phyloP scores from a whole-genome alignment of 2,329 filamentous ascomycete genomes.

The Botrytis fragariae region DNA sequence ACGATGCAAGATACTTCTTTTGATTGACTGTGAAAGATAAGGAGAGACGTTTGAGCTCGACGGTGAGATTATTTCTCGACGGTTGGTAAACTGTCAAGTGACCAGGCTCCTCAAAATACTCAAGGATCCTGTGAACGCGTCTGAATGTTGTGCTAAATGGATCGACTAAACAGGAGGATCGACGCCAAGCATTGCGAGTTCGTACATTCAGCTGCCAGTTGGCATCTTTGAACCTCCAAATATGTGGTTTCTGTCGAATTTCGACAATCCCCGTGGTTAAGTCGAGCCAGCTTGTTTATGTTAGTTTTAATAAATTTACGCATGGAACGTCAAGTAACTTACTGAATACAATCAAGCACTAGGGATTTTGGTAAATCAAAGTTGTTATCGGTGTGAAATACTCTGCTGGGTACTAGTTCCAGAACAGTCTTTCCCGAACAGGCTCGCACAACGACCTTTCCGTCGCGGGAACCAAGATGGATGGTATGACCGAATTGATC shows the following conservation, averaged over 20 bases:
- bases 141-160: slow-evolving; percentile 45
- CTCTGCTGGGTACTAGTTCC: slow-evolving; percentile 39
- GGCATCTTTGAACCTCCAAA: slow-evolving; percentile 41
- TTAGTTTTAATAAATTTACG: background rate
- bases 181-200: slow-evolving; percentile 34
- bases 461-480: slow-evolving; percentile 52
- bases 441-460: slow-evolving; percentile 46
- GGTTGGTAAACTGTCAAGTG: slow-evolving; percentile 50
- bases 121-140: slow-evolving; percentile 46
- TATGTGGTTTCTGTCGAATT: slow-evolving; percentile 46
- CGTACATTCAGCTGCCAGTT: slow-evolving; percentile 45
- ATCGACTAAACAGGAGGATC: slow-evolving; percentile 46
- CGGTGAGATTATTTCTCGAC: slow-evolving; percentile 34
- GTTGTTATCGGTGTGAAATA: slow-evolving; percentile 33
- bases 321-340: background rate
- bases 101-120: slow-evolving; percentile 46
- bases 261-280: slow-evolving; percentile 47
- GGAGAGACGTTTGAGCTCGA: slow-evolving; percentile 53
- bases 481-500: slow-evolving; percentile 44
- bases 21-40: slow-evolving; percentile 53
- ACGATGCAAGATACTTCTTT: slow-evolving; percentile 45
- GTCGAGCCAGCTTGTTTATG: slow-evolving; percentile 49
- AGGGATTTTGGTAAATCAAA: slow-evolving; percentile 53
- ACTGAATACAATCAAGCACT: slow-evolving; percentile 50
- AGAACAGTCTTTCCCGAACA: slow-evolving; percentile 30